These are phyloP conservation scores for Friedmanniomyces endolithicus DNA, from an alignment of 495 filamentous ascomycete species.

Conservation along the genomic window DNA sequence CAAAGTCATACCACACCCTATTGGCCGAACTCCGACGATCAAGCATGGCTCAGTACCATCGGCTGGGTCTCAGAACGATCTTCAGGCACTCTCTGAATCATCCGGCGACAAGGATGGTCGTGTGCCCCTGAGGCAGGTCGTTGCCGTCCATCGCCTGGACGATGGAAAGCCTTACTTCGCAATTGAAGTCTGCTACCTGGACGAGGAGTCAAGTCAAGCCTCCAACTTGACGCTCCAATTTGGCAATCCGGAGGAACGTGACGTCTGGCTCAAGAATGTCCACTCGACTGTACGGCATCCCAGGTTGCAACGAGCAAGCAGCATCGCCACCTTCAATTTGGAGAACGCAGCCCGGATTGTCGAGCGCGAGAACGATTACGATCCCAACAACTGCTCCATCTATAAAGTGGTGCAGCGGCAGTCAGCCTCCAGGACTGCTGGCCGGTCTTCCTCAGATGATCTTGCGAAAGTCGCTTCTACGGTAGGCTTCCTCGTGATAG, in stretches of 20 bases:
- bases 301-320: constrained; percentile 40
- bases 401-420: constrained; percentile 73
- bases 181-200: constrained; percentile 64
- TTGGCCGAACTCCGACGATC: constrained; percentile 11
- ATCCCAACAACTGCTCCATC: constrained; percentile 58
- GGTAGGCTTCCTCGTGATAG: constrained; percentile 76
- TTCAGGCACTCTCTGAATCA: constrained; percentile 39
- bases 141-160: constrained; percentile 68
- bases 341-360: constrained; percentile 54
- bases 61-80: constrained; percentile 49
- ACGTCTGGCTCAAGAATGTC: constrained; percentile 63
- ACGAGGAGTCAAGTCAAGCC: constrained; percentile 54
- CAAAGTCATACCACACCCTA: constrained; percentile 21
- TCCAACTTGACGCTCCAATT: constrained; percentile 58
- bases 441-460: constrained; percentile 61
- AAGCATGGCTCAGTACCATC: constrained; percentile 40
- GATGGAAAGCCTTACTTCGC: constrained; percentile 66
- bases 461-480: constrained; percentile 57
- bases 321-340: constrained; percentile 47
- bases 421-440: constrained; percentile 39
- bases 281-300: constrained; percentile 46
- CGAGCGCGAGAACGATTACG: constrained; percentile 63
- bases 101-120: constrained; percentile 41
- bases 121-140: constrained; percentile 59
- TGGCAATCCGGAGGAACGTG: constrained; percentile 56